phyloP scores from a whole-genome alignment of 352 stramenopile species.

The Phytopythium sindhum region DNA sequence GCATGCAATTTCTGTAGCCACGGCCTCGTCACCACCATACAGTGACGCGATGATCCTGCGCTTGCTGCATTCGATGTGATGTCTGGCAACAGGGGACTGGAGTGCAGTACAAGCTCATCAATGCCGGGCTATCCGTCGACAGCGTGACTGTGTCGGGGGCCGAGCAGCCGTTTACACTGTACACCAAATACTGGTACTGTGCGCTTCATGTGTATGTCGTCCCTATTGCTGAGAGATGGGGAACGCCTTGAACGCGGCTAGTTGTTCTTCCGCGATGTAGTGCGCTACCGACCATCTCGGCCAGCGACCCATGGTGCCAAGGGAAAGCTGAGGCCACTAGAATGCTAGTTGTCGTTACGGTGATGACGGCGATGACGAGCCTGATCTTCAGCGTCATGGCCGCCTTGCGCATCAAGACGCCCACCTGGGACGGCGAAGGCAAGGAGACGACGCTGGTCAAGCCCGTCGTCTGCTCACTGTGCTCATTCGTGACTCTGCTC shows the following conservation, averaged over 20 bases:
- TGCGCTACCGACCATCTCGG: conserved; percentile 27
- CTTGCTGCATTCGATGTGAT: background rate
- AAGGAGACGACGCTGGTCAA: conserved; percentile 51
- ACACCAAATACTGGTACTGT: conserved; percentile 40
- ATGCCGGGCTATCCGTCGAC: conserved; percentile 46
- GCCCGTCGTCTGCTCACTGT: conserved; percentile 50
- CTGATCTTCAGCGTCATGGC: conserved; percentile 55
- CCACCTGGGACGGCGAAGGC: conserved; percentile 71
- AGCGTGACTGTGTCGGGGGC: conserved; percentile 22
- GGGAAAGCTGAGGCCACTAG: conserved; percentile 39
- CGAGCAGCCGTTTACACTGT: conserved; percentile 22
- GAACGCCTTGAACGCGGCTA: background rate
- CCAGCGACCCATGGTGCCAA: conserved; percentile 67
- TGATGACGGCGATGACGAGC: conserved; percentile 52
- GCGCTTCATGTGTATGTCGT: background rate
- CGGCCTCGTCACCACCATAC: too few species aligned
- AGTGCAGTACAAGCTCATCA: conserved; percentile 82
- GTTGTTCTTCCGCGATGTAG: conserved; percentile 19
- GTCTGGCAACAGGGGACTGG: conserved; percentile 40
- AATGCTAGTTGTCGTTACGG: conserved; percentile 42
- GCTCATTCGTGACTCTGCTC: conserved; percentile 37
- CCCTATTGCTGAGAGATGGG: background rate
- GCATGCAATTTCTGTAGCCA: background rate
- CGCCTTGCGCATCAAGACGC: conserved; percentile 51
- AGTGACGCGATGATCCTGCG: background rate